Evolutionary conservation across 2,329 filamentous ascomycete genomes (phyloP).

Genomic region (Samsoniella hepiali): DNA sequence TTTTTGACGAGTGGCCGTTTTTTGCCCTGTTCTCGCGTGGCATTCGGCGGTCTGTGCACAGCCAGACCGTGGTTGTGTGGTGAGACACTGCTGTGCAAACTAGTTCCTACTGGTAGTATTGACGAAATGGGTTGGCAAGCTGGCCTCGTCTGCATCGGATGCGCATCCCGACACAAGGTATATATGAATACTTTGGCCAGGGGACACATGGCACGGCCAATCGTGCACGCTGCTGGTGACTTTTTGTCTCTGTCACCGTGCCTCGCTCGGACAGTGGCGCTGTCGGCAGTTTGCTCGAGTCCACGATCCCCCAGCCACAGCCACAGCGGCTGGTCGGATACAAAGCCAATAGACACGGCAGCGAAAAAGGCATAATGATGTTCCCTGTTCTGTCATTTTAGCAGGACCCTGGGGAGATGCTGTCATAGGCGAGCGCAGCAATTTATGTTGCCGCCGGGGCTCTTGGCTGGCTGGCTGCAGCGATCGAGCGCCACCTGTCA

Average conservation of each 20-base stretch:
- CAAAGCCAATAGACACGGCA: neutral
- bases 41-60: slow-evolving; percentile 6
- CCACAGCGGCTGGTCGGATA: too few species aligned
- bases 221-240: neutral
- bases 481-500: neutral
- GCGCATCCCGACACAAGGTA: neutral
- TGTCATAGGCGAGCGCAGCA: slow-evolving; percentile 6
- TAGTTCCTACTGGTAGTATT: too few species aligned
- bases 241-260: neutral
- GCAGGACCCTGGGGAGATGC: neutral
- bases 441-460: slow-evolving; percentile 1
- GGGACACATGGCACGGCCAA: neutral
- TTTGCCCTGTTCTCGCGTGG: neutral
- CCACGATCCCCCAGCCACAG: too few species aligned
- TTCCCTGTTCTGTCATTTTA: neutral
- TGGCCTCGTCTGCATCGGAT: neutral
- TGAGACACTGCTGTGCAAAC: neutral
- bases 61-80: neutral
- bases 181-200: neutral
- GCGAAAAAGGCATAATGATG: neutral
- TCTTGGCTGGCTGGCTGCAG: neutral
- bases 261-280: neutral
- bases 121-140: neutral
- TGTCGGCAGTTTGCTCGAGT: neutral
- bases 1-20: neutral